phyloP scores from a whole-genome alignment of 2,329 filamentous ascomycete species.

The Trichoderma gracile region DNA sequence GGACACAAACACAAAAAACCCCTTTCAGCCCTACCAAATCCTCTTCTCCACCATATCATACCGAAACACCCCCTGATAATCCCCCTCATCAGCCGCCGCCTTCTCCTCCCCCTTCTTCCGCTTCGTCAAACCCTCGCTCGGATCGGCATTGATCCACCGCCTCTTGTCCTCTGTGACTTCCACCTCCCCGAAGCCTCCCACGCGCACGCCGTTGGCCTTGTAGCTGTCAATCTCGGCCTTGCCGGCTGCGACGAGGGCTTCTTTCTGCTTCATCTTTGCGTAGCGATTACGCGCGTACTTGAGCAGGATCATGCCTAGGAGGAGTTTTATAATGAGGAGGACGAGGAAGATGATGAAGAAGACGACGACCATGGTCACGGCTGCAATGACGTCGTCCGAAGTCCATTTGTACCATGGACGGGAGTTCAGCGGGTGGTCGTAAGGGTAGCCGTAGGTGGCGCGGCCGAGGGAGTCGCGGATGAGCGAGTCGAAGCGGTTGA shows the following conservation, averaged over 20 bases:
- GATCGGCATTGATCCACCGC: constrained; percentile 83
- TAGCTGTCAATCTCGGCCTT: constrained; percentile 55
- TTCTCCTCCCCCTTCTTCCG: constrained; percentile 52
- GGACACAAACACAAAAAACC: too few species aligned
- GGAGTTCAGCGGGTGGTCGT: constrained; percentile 42
- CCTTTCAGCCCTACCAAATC: constrained; percentile 87
- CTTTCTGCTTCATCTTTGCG: constrained; percentile 72
- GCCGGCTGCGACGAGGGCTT: constrained; percentile 52
- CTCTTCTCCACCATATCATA: constrained; percentile 97
- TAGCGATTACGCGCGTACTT: constrained; percentile 79
- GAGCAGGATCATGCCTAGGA: constrained; percentile 85
- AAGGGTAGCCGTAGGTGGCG: constrained; percentile 64
- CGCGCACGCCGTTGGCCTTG: constrained; percentile 70
- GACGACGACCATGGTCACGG: constrained; percentile 79
- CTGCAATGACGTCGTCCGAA: constrained; percentile 72
- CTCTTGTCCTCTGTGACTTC: constrained; percentile 88
- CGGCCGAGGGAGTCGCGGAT: constrained; percentile 75
- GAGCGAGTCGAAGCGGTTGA: constrained; percentile 76
- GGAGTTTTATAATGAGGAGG: constrained; percentile 78
- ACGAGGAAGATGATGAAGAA: constrained; percentile 84
- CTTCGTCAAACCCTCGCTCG: constrained; percentile 67
- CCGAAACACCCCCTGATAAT: constrained; percentile 68
- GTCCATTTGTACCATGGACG: constrained; percentile 58
- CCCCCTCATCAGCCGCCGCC: constrained; percentile 30
- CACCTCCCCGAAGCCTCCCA: constrained; percentile 80